Evolutionary conservation across 208 protist genomes (phyloP), one percentile per base, ranked within the genome.

Genomic region (Spongospora subterranea): DNA sequence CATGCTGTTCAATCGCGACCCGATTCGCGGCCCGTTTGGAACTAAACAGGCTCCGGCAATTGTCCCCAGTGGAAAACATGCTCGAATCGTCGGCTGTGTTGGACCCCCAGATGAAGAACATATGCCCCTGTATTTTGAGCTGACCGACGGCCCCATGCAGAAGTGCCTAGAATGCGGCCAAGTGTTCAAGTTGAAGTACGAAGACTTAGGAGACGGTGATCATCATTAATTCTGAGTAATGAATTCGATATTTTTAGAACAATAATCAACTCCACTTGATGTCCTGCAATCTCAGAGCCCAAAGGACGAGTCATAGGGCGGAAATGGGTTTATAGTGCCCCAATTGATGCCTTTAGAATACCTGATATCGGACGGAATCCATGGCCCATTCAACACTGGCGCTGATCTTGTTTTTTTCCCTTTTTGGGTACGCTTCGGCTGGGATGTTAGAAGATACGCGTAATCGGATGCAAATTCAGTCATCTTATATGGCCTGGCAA

Each of bases 31-130:
- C 40, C 89, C 89, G 50, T 91, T 91, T 32, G 89, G 89, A 11
- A 91, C 89, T 13, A 65, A 82, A 41, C 17, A 66, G 17, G 39
- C 13, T 0, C 89, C 89, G 41, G 89, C 89, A 17, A n/a, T 91
- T 11, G 88, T 91, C 89, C 66, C 54, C 24, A 88, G 50, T 1
- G 50, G 54, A 45, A 1, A 89, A 50, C 6, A 66, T 13, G 89
- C 13, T 24, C 89, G 89, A 24, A 76, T 91, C 60, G 89, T 91
- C 82, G 89, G 92, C 41, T 93, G 89, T 41, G 64, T 93, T 53
- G 53, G 71, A 6, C 71, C 71, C 6, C n/a, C 71, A 13, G 71
- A 82, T 43, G n/a, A 82, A 20, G 71, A 82, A n/a, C 71, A 82
- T 43, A 39, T 82, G 17, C 71, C 71, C 6, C n/a, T 82, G 71